Base-by-base conservation (phyloP, 805 yeast species). In the Barnettozyma botsteinii region DNA sequence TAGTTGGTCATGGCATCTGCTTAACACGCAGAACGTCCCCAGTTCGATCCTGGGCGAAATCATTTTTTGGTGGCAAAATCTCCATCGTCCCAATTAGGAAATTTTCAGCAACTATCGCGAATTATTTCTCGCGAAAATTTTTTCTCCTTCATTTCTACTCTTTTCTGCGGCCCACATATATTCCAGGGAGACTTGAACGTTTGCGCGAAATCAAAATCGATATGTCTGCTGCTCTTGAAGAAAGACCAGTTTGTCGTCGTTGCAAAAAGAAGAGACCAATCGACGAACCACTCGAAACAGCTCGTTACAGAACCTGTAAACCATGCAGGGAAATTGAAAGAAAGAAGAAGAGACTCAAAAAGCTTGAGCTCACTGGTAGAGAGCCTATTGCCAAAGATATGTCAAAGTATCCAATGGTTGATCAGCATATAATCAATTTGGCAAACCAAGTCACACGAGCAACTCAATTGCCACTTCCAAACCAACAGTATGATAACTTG, bases 1-100 rank as follows among this genome's bases (percentile, higher is more conserved):
- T 88, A 88, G 96, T 88, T 70, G 96, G 96, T 88, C 79, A 89
- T 88, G 96, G 95, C 96, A 85, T 85, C 93, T 88, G 96, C 96
- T 86, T 89, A 87, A 89, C 97, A 89, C 96, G 96, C 96, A 87
- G 93, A 85, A 85, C 89, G 97, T 91, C 97, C 96, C 97, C 96
- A 88, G 97, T 91, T 91, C 97, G 96, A 91, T 86, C 97, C 97
- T 89, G 97, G 97, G 97, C 88, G 84, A 81, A 86, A 83, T 87
- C 96, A 88, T 40, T 43, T 28, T 41, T 27, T 35, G n/a, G n/a
- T n/a, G n/a, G n/a, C n/a, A n/a, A n/a, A n/a, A n/a, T n/a, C n/a
- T n/a, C n/a, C n/a, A n/a, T n/a, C n/a, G n/a, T n/a, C n/a, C n/a
- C n/a, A n/a, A n/a, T n/a, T n/a, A n/a, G n/a, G n/a, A n/a, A n/a